Evolutionary conservation across 1,284 basidiomycete species (phyloP), one percentile per base, ranked within the genome.

Genomic region (Marasmius tenuissimus): DNA sequence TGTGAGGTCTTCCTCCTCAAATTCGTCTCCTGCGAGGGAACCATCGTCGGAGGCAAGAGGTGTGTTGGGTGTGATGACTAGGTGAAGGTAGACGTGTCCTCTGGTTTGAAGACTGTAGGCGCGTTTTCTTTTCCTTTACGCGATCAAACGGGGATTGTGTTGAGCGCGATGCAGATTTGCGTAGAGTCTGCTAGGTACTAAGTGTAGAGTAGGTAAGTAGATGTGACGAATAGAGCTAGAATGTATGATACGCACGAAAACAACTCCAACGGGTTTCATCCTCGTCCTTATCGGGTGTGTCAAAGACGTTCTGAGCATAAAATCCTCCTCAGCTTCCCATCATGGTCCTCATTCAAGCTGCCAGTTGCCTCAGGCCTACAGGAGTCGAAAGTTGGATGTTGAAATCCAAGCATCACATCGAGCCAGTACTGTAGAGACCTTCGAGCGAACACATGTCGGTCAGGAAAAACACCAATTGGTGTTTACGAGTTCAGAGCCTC

Each of bases 301-400:
- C 45, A 86, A 86, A 90, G 2, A 82, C 81, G 66, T 85, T 4
- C 69, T 76, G 14, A 90, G 68, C 0, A 81, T 82, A 57, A 82
- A 81, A 63, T 88, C 87, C 66, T 88, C 86, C 68, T 90, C 88
- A 1, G 83, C 80, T 61, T 85, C 81, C 87, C 87, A 89, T 50
- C 75, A 78, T 81, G 85, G 86, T 11, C 69, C 73, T 6, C 72
- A 71, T 0, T 70, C 69, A 18, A 73, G 68, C 12, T 73, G 71
- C 60, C 45, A 71, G 53, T 68, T 77, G 40, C 72, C 71, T n/a
- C n/a, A n/a, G n/a, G n/a, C n/a, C n/a, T n/a, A n/a, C n/a, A n/a
- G n/a, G n/a, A n/a, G n/a, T n/a, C n/a, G n/a, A n/a, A n/a, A n/a
- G n/a, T n/a, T n/a, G n/a, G n/a, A n/a, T n/a, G n/a, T n/a, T n/a